A percentile compares a stretch with the other conserved stretches of the same genome.
Conservation (phyloP, 2,329 filamentous ascomycete genomes). For the Nakataea oryzae region DNA sequence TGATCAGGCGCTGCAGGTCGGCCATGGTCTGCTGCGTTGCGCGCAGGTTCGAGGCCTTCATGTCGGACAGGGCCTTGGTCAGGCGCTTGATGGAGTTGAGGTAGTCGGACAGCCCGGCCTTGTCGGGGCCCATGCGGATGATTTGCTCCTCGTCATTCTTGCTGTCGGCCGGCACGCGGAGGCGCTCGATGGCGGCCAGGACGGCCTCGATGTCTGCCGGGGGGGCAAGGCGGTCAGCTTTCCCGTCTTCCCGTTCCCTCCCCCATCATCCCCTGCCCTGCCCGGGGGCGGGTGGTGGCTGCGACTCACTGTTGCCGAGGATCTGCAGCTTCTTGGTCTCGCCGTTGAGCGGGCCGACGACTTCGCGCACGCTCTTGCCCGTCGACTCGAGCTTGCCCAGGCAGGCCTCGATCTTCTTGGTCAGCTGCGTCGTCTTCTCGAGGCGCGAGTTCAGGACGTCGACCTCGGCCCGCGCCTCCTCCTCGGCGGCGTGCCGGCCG, state of each 20-base stretch:
- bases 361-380: slow-evolving; percentile 82
- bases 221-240: not conserved
- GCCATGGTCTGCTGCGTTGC: slow-evolving; percentile 83
- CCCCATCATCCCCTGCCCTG: too few relatives aligned
- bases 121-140: slow-evolving; percentile 77
- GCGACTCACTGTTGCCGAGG: slow-evolving; percentile 62
- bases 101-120: slow-evolving; percentile 73
- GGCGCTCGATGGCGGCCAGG: slow-evolving; percentile 74
- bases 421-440: slow-evolving; percentile 86
- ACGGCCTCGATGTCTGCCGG: slow-evolving; percentile 70
- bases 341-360: slow-evolving; percentile 83
- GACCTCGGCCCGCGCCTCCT: slow-evolving; percentile 59
- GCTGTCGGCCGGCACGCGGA: slow-evolving; percentile 85
- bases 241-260: not conserved
- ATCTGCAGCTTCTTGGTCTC: slow-evolving; percentile 85
- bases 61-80: slow-evolving; percentile 70
- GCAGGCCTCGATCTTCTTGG: slow-evolving; percentile 90
- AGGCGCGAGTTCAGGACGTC: slow-evolving; percentile 64
- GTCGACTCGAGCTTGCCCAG: slow-evolving; percentile 75
- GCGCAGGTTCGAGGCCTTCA: slow-evolving; percentile 82
- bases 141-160: slow-evolving; percentile 87
- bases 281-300: not conserved
- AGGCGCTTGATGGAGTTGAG: slow-evolving; percentile 83
- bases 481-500: slow-evolving; percentile 44
- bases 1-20: slow-evolving; percentile 69